Conservation (phyloP, 495 filamentous ascomycete species). For the Sordaria brevicollis region DNA sequence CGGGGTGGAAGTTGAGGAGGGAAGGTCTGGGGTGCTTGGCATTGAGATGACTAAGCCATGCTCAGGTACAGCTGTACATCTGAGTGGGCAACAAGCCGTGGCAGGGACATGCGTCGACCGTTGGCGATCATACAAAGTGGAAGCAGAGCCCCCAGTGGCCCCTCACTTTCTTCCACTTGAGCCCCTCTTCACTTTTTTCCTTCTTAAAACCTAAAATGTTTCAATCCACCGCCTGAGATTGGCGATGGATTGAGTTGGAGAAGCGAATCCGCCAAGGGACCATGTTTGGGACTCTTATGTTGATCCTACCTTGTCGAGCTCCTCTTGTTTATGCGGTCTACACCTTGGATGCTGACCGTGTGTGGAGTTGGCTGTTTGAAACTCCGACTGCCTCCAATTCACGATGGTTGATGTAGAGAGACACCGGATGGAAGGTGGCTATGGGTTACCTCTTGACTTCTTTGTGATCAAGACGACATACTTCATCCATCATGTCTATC, state of each 20-base stretch:
- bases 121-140: background rate
- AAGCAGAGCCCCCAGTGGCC: too few species aligned
- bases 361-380: background rate
- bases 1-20: background rate
- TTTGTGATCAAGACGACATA: background rate
- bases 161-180: background rate
- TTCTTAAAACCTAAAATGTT: background rate
- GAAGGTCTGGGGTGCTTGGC: background rate
- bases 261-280: background rate
- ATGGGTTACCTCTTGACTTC: background rate
- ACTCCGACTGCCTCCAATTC: background rate
- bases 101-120: background rate
- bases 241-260: background rate
- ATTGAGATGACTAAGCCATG: background rate
- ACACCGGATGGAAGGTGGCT: background rate
- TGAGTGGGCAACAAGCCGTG: too few species aligned
- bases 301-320: background rate
- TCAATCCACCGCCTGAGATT: background rate
- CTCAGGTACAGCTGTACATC: background rate
- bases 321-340: background rate
- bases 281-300: background rate
- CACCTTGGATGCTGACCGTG: too few species aligned
- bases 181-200: background rate
- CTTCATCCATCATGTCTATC: background rate
- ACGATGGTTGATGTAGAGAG: background rate